Percentiles rank a stretch among this genome's conserved stretches.
These are phyloP conservation scores for Breynia disticha DNA, from an alignment of 441 rosid species.

Conservation along the genomic window DNA sequence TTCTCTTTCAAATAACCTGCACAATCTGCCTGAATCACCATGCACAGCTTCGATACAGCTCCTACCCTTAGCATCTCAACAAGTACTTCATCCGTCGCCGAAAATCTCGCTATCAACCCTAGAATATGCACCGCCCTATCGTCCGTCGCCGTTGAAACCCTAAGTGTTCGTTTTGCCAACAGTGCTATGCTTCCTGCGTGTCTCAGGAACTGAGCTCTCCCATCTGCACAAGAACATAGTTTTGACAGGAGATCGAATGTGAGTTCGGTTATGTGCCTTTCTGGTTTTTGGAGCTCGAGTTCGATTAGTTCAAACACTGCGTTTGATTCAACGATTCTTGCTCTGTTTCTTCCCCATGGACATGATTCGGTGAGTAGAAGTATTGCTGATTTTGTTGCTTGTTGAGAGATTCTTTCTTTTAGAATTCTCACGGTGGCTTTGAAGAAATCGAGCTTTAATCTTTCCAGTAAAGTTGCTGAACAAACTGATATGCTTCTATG, in stretches of 20 bases:
- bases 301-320: conserved; percentile 38
- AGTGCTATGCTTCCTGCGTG: conserved; percentile 45
- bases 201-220: conserved; percentile 28
- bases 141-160: conserved; percentile 40
- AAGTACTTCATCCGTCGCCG: conserved; percentile 23
- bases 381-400: conserved; percentile 31
- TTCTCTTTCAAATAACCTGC: conserved; percentile 24
- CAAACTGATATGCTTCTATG: conserved; percentile 14
- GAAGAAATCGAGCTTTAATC: conserved; percentile 26
- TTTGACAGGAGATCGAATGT: conserved; percentile 30
- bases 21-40: conserved; percentile 48
- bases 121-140: conserved; percentile 35
- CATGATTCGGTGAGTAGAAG: conserved; percentile 26
- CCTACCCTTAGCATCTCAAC: conserved; percentile 52
- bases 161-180: conserved; percentile 37
- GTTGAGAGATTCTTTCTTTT: conserved; percentile 20
- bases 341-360: conserved; percentile 32
- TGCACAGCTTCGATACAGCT: conserved; percentile 51
- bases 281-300: conserved; percentile 35
- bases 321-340: conserved; percentile 27
- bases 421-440: conserved; percentile 15
- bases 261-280: conserved; percentile 36
- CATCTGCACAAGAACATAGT: conserved; percentile 40
- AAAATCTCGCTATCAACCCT: conserved; percentile 22
- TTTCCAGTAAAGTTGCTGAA: conserved; percentile 16